Evolutionary conservation across 2,329 filamentous ascomycete genomes (phyloP).

Genomic region (Microdochium bolleyi): DNA sequence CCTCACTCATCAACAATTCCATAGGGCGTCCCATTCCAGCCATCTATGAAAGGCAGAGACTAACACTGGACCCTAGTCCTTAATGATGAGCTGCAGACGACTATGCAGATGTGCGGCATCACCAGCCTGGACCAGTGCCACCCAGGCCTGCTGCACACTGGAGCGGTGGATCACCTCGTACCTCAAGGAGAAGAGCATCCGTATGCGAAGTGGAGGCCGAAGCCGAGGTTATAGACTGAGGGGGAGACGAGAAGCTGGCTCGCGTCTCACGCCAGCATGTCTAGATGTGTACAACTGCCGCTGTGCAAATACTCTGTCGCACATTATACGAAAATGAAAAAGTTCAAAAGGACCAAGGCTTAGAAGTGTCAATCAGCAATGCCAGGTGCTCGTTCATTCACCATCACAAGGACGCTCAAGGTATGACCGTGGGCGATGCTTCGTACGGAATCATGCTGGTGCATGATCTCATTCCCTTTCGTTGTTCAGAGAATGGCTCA

Average conservation of each 20-base stretch:
- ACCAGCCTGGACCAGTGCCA: constrained; percentile 52
- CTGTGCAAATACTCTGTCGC: no score
- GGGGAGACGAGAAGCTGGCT: background rate
- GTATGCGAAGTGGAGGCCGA: constrained; percentile 31
- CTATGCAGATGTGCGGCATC: constrained; percentile 59
- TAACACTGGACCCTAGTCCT: constrained; percentile 25
- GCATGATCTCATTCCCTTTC: background rate
- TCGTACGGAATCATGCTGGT: background rate
- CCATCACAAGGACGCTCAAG: no score
- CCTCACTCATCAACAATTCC: no score
- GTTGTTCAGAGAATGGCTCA: background rate
- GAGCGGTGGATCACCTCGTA: constrained; percentile 38
- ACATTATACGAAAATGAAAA: no score
- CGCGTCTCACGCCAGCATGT: background rate
- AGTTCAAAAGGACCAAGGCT: no score
- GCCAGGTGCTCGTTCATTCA: no score
- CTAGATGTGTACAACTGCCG: no score
- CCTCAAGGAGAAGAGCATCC: constrained; percentile 33
- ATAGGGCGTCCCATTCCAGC: no score
- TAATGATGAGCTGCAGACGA: constrained; percentile 55
- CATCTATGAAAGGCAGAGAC: constrained; percentile 3
- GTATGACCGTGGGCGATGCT: background rate
- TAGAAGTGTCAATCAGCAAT: no score
- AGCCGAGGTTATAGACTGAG: constrained; percentile 11
- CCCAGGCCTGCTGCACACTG: constrained; percentile 51